phyloP scores from a whole-genome alignment of 108 stramenopile genomes.

The Pelagomonas calceolata region DNA sequence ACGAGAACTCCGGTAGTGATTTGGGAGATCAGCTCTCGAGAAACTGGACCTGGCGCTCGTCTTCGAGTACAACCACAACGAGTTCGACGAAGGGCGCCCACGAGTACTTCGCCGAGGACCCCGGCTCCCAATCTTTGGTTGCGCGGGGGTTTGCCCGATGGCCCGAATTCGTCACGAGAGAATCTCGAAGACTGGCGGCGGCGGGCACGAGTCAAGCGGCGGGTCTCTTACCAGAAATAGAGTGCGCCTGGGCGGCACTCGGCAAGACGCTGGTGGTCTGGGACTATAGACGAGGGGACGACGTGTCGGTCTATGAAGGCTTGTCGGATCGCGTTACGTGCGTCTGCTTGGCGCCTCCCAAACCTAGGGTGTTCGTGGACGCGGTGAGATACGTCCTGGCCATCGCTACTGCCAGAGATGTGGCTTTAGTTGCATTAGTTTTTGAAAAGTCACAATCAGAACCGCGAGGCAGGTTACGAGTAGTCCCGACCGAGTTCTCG shows the following conservation, averaged over 20 bases:
- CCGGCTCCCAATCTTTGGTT: too few species aligned
- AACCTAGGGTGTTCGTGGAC: background rate
- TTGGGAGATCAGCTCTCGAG: too few species aligned
- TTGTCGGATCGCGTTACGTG: background rate
- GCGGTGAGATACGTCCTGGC: background rate
- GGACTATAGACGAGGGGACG: background rate
- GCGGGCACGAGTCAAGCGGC: too few species aligned
- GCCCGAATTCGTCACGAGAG: too few species aligned
- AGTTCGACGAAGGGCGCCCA: too few species aligned
- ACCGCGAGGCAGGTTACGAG: background rate
- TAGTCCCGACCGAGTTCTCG: background rate
- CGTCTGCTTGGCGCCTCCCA: background rate
- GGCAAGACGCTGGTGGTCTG: background rate
- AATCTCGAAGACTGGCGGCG: too few species aligned
- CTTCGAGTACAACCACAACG: too few species aligned
- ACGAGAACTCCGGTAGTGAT: too few species aligned
- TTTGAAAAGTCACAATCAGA: background rate
- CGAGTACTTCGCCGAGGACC: too few species aligned
- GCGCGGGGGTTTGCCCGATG: too few species aligned
- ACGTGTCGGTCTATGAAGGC: background rate
- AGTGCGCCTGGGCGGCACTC: background rate
- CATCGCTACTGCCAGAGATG: background rate
- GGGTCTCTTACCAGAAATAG: background rate
- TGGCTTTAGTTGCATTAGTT: background rate
- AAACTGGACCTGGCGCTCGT: too few species aligned